These are phyloP conservation scores for Eimeria brunetti DNA, from an alignment of 169 alveolate species.

Conservation along the genomic window DNA sequence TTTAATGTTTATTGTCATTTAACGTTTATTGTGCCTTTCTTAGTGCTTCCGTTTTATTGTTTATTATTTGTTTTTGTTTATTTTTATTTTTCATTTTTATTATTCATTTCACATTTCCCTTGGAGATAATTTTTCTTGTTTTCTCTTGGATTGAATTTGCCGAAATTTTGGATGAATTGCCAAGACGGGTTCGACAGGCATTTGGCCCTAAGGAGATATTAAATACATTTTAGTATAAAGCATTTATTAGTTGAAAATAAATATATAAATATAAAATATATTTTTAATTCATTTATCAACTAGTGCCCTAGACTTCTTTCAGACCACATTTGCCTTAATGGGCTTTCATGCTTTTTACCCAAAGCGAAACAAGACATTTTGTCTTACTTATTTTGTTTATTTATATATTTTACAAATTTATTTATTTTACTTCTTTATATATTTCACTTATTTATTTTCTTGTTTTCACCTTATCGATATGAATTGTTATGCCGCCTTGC, in stretches of 20 bases:
- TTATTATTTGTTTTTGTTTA: background rate
- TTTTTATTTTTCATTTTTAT: background rate
- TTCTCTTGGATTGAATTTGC: background rate
- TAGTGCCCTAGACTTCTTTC: no score
- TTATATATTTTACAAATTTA: no score
- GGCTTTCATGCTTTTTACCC: no score
- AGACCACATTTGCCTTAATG: no score
- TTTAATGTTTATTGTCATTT: no score
- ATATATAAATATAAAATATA: no score
- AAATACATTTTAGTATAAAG: background rate
- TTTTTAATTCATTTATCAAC: no score
- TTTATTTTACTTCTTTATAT: no score
- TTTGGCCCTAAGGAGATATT: slow-evolving; percentile 19
- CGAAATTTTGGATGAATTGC: slow-evolving; percentile 8
- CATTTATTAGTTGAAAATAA: background rate
- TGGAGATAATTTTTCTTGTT: background rate
- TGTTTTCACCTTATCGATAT: slow-evolving; percentile 60
- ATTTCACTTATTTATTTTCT: background rate
- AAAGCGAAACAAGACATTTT: no score
- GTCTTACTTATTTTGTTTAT: no score
- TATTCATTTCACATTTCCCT: no score
- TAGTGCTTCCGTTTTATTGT: background rate
- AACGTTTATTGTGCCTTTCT: no score
- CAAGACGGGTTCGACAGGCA: slow-evolving; percentile 15
- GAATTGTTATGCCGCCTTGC: slow-evolving; percentile 73